Conservation (phyloP, 768 basidiomycete genomes). For the Cystobasidium onofrii region DNA sequence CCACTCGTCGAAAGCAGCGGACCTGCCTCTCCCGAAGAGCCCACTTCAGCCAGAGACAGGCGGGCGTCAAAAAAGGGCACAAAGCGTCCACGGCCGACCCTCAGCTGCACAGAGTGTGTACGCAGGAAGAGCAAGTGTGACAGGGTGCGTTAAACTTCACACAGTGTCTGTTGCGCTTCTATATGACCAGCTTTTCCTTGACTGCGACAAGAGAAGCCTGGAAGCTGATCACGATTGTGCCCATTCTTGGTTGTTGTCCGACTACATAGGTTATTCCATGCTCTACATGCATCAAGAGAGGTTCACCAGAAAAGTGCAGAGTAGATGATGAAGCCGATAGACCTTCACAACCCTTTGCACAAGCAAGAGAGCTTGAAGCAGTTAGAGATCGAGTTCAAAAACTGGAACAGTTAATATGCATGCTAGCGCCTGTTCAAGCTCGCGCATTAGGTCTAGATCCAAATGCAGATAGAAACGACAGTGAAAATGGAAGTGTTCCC, state of each 20-base stretch:
- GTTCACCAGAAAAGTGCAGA: slow-evolving; percentile 20
- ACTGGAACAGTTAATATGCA: slow-evolving; percentile 15
- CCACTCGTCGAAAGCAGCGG: not conserved
- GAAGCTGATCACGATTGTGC: not conserved
- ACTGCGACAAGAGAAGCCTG: not conserved
- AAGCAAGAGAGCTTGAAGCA: slow-evolving; percentile 23
- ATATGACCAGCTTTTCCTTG: too few species aligned
- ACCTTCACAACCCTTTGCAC: slow-evolving; percentile 30
- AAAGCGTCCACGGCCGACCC: slow-evolving; percentile 13
- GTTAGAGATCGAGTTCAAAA: slow-evolving; percentile 15
- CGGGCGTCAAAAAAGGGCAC: slow-evolving; percentile 5
- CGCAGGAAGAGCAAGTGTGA: slow-evolving; percentile 31
- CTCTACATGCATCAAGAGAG: slow-evolving; percentile 27
- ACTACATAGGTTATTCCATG: slow-evolving; percentile 18
- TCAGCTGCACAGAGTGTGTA: slow-evolving; percentile 19
- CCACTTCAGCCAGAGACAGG: not conserved
- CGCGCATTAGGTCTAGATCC: not conserved
- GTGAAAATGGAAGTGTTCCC: not conserved
- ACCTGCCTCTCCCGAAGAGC: not conserved
- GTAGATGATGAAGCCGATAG: slow-evolving; percentile 29
- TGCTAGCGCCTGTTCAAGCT: slow-evolving; percentile 23
- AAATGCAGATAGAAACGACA: slow-evolving; percentile 1
- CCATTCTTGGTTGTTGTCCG: not conserved
- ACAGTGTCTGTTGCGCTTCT: too few species aligned
- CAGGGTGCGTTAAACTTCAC: slow-evolving; percentile 15